phyloP scores from a whole-genome alignment of 2,329 filamentous ascomycete genomes.

The Aspergillus sclerotialis region DNA sequence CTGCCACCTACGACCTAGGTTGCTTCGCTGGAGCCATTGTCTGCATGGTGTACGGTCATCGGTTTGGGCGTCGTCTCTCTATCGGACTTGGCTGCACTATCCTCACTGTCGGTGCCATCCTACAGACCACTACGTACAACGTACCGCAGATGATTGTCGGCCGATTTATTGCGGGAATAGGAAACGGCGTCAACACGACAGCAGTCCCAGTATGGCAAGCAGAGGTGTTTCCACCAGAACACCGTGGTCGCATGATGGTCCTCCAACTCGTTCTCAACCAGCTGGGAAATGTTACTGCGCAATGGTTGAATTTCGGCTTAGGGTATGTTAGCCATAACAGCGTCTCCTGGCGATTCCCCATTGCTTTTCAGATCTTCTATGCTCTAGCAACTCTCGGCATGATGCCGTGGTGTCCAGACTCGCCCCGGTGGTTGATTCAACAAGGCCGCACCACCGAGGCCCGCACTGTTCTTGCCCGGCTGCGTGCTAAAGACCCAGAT shows the following conservation, averaged over 20 bases:
- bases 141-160: slow-evolving; percentile 42
- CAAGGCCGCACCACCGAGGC: slow-evolving; percentile 42
- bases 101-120: slow-evolving; percentile 9
- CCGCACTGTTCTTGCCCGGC: slow-evolving; percentile 37
- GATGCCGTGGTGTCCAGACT: slow-evolving; percentile 39
- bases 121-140: slow-evolving; percentile 12
- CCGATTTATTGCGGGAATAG: slow-evolving; percentile 41
- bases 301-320: slow-evolving; percentile 36
- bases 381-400: slow-evolving; percentile 12
- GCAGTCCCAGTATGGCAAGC: slow-evolving; percentile 44
- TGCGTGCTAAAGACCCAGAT: neutral
- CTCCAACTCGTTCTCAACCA: neutral
- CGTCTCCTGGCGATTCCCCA: slow-evolving; percentile 23
- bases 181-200: slow-evolving; percentile 46
- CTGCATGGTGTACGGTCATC: neutral
- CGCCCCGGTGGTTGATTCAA: slow-evolving; percentile 46
- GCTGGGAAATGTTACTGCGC: slow-evolving; percentile 16
- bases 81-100: slow-evolving; percentile 10
- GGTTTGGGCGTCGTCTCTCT: slow-evolving; percentile 12
- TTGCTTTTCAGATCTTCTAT: slow-evolving; percentile 28
- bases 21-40: slow-evolving; percentile 2
- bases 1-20: slow-evolving; percentile 1
- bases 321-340: slow-evolving; percentile 27
- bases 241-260: slow-evolving; percentile 6
- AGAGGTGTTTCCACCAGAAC: slow-evolving; percentile 14